Conservation (phyloP, 2,329 filamentous ascomycete genomes). For the Aspergillus aculeatus region DNA sequence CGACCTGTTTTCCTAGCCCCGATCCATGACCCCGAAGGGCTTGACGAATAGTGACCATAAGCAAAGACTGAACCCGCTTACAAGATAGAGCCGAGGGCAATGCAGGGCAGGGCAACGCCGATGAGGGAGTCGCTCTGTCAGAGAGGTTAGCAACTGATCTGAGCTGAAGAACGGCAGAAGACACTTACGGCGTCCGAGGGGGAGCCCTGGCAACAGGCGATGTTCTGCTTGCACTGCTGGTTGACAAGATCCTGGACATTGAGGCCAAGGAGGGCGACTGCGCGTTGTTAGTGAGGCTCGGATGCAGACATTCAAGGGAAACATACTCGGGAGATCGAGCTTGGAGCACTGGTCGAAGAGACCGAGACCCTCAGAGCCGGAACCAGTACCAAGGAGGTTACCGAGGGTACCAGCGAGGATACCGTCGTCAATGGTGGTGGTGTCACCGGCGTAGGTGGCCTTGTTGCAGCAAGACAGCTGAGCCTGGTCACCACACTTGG, state of each 20-base stretch:
- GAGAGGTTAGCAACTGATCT: conserved; percentile 3
- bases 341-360: conserved; percentile 46
- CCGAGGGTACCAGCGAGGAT: conserved; percentile 34
- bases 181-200: conserved; percentile 30
- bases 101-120: conserved; percentile 38
- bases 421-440: conserved; percentile 32
- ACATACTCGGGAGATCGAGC: conserved; percentile 35
- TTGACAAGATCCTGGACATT: conserved; percentile 35
- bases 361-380: conserved; percentile 35
- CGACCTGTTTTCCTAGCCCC: conserved; percentile 17
- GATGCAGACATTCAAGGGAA: too few relatives aligned
- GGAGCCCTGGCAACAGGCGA: conserved; percentile 42
- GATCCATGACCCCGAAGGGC: conserved; percentile 3
- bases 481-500: conserved; percentile 40
- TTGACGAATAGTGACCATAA: not conserved
- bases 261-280: conserved; percentile 30
- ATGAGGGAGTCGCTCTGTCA: conserved; percentile 33
- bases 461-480: conserved; percentile 44
- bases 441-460: conserved; percentile 37
- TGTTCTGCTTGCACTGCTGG: conserved; percentile 43
- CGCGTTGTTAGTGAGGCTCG: not conserved
- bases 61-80: conserved; percentile 26
- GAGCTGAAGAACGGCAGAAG: fast-evolving
- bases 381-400: conserved; percentile 36
- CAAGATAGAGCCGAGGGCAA: conserved; percentile 40